phyloP scores from a whole-genome alignment of 371 early-diverging fungal genomes.

The Synchytrium microbalum region DNA sequence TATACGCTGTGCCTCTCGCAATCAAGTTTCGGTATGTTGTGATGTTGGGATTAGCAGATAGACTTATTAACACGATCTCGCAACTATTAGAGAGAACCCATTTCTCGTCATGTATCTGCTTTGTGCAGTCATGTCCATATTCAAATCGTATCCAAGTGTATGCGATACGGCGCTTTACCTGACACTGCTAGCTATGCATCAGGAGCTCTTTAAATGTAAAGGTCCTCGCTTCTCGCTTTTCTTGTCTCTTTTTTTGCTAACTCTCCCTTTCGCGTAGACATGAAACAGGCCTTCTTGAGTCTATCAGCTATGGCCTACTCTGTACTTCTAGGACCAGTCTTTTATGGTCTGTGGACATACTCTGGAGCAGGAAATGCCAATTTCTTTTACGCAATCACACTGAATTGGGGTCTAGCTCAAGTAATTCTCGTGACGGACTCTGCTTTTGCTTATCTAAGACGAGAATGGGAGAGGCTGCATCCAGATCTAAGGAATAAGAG shows the following conservation, averaged over 20 bases:
- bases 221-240: neutral
- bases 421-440: constrained; percentile 72
- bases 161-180: constrained; percentile 78
- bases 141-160: constrained; percentile 86
- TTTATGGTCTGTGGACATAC: constrained; percentile 91
- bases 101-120: constrained; percentile 61
- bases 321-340: constrained; percentile 73
- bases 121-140: constrained; percentile 65
- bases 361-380: constrained; percentile 94
- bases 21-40: constrained; percentile 56
- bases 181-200: constrained; percentile 65
- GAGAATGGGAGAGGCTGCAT: constrained; percentile 66
- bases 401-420: constrained; percentile 80
- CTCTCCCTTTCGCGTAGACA: constrained; percentile 23
- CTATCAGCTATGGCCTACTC: constrained; percentile 62
- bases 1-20: constrained; percentile 73
- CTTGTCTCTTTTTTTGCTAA: neutral
- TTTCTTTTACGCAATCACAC: constrained; percentile 92
- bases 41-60: neutral
- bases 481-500: constrained; percentile 49
- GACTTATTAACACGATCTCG: constrained; percentile 8
- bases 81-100: constrained; percentile 54
- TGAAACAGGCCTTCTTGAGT: constrained; percentile 31
- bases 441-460: constrained; percentile 58
- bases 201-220: constrained; percentile 81